A percentile compares a stretch with the other conserved stretches of the same genome.
These are phyloP conservation scores for Pichia exigua DNA, from an alignment of 805 yeast species.

Conservation along the genomic window DNA sequence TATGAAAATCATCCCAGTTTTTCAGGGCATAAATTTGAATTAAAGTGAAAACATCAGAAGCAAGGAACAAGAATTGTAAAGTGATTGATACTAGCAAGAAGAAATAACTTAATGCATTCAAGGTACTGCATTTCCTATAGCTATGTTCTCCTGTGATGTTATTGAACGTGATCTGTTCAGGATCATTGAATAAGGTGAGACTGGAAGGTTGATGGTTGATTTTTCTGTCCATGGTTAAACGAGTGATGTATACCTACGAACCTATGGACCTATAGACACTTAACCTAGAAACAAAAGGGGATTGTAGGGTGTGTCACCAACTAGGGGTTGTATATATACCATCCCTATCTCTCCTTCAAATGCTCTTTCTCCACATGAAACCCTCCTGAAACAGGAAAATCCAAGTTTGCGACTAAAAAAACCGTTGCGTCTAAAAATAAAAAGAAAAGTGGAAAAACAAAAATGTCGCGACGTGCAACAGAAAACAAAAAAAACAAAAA, in stretches of 20 bases:
- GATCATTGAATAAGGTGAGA: conserved; percentile 10
- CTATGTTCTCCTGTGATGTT: conserved; percentile 26
- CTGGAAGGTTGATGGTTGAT: not conserved
- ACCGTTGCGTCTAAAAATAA: not conserved
- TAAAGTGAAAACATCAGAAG: conserved; percentile 73
- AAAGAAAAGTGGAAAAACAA: not conserved
- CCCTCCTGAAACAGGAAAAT: not conserved
- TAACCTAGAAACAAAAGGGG: too few species aligned
- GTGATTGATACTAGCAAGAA: conserved; percentile 33
- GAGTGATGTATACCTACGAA: too few species aligned
- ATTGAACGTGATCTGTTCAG: conserved; percentile 20
- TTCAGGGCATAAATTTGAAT: conserved; percentile 64
- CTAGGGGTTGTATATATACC: too few species aligned
- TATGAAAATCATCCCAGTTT: conserved; percentile 27
- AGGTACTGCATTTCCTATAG: conserved; percentile 31
- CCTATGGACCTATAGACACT: too few species aligned
- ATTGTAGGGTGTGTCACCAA: too few species aligned
- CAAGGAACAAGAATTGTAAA: conserved; percentile 47
- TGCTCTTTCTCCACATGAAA: not conserved
- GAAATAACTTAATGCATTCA: conserved; percentile 38
- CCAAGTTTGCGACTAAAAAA: too few species aligned
- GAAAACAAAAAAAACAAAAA: too few species aligned
- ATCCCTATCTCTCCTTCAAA: too few species aligned
- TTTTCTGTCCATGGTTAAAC: not conserved
- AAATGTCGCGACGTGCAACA: not conserved